phyloP scores from a whole-genome alignment of 192 early-diverging fungal species.

The Chytriomyces hyalinus region DNA sequence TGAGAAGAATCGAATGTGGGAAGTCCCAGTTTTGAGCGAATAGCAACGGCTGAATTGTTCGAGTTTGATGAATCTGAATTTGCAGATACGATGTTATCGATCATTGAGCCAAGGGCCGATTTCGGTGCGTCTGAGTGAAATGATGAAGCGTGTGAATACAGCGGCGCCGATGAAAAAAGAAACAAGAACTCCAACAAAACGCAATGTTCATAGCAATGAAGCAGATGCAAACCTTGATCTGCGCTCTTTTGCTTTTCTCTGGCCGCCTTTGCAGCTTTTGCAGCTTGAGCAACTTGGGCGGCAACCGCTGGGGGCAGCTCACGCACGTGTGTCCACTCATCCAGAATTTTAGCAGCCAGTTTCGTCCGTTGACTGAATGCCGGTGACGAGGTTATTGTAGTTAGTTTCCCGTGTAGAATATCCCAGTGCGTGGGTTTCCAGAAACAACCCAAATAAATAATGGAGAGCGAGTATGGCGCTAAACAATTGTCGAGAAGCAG shows the following conservation, averaged over 20 bases:
- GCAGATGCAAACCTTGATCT: conserved; percentile 17
- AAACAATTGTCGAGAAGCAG: no score
- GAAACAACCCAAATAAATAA: no score
- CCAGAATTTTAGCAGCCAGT: conserved; percentile 73
- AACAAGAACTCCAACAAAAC: conserved; percentile 21
- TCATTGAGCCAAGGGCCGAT: conserved; percentile 32
- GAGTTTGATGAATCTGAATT: conserved; percentile 1
- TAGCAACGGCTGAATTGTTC: conserved; percentile 13
- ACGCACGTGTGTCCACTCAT: conserved; percentile 71
- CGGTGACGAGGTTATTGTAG: no score
- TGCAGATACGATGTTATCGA: conserved; percentile 31
- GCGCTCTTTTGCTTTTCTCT: conserved; percentile 34
- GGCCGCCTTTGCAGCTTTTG: conserved; percentile 34
- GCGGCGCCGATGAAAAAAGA: not conserved
- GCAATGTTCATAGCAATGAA: conserved; percentile 21
- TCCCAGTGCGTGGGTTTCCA: no score
- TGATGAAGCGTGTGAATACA: not conserved
- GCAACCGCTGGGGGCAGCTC: conserved; percentile 66
- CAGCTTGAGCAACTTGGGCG: conserved; percentile 39
- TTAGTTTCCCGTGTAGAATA: no score
- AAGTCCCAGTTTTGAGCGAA: conserved; percentile 8
- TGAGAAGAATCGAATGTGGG: conserved; percentile 7
- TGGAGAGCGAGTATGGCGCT: no score
- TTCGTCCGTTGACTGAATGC: conserved; percentile 63
- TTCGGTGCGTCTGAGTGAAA: conserved; percentile 32